Evolutionary conservation across 352 stramenopile species (phyloP).

Genomic region (Globisporangium rhizosaccharum): DNA sequence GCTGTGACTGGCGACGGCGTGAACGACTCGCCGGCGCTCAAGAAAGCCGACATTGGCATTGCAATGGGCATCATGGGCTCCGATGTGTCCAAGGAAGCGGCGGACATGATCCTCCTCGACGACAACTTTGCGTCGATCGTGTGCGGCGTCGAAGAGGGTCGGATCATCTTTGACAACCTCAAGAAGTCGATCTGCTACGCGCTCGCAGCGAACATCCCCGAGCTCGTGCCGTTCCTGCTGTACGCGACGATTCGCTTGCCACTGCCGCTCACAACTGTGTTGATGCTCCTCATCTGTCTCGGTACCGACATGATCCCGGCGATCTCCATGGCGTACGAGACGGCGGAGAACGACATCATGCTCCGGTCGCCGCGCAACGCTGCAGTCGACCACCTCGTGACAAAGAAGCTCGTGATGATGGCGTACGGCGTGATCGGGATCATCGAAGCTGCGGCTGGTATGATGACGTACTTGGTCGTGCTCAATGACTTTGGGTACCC

Average conservation of each 20-base stretch:
- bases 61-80: conserved; percentile 98
- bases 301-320: conserved; percentile 92
- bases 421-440: conserved; percentile 87
- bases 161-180: conserved; percentile 94
- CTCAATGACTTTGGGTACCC: conserved; percentile 88
- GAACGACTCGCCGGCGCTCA: conserved; percentile 96
- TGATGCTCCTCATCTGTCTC: conserved; percentile 91
- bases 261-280: conserved; percentile 85
- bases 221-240: conserved; percentile 79
- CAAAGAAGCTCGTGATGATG: conserved; percentile 83
- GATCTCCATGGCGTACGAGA: conserved; percentile 92
- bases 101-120: conserved; percentile 96
- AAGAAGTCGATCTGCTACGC: conserved; percentile 94
- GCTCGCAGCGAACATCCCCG: conserved; percentile 89
- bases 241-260: conserved; percentile 86
- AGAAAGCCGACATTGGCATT: conserved; percentile 97
- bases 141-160: conserved; percentile 92
- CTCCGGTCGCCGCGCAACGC: conserved; percentile 71
- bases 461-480: conserved; percentile 87
- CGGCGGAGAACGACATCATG: conserved; percentile 87
- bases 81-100: conserved; percentile 93
- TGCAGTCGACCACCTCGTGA: conserved; percentile 84
- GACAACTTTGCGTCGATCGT: conserved; percentile 98
- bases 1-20: conserved; percentile 97
- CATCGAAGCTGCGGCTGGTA: conserved; percentile 79